Evolutionary conservation across 2,329 filamentous ascomycete genomes (phyloP), one percentile per base, ranked within the genome.

Genomic region (Nothophaeocryptopus gaeumannii): DNA sequence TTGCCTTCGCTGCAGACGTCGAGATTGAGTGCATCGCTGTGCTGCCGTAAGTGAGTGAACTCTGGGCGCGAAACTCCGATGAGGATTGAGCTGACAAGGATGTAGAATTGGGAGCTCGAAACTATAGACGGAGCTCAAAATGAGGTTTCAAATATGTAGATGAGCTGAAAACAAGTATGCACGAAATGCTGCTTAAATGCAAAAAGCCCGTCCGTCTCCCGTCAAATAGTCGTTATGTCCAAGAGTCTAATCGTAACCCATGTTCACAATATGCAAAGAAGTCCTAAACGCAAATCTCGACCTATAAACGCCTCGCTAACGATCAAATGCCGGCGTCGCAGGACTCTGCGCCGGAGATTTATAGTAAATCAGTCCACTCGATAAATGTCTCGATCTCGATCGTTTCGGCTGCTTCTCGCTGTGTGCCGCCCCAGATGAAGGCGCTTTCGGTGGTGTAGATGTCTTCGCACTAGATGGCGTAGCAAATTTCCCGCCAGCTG

Each of bases 21-120:
- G 76, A 79, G 67, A 78, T 80, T 63, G 77, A 80, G 63, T 78
- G 74, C 54, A 70, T 72, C 51, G 76, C 73, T 30, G 62, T 65
- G 13, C 16, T 68, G 38, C 58, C 63, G 58, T 68, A 55, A 58
- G 61, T 52, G 39, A 29, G 36, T 43, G 30, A 33, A 36, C 33
- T 43, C 14, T 29, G 44, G 44, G 35, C 14, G 16, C 8, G 31
- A 39, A 45, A 16, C 11, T 29, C 14, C 31, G 29, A 8, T 44
- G 16, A 39, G 36, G 48, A 35, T 14, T 10, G 20, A 31, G 36
- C 43, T 53, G 44, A 50, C 20, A 15, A 16, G 9, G 2, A 9
- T 13, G 12, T 9, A 37, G 46, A n/a, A 54, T 32, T 50, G 35
- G 29, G 7, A 32, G 41, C 14, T 41, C 45, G 9, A 53, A 41